Percentiles rank a stretch among this genome's conserved stretches.
Evolutionary conservation across 2,329 filamentous ascomycete genomes (phyloP).

Genomic region (Lachnellula subtilissima): DNA sequence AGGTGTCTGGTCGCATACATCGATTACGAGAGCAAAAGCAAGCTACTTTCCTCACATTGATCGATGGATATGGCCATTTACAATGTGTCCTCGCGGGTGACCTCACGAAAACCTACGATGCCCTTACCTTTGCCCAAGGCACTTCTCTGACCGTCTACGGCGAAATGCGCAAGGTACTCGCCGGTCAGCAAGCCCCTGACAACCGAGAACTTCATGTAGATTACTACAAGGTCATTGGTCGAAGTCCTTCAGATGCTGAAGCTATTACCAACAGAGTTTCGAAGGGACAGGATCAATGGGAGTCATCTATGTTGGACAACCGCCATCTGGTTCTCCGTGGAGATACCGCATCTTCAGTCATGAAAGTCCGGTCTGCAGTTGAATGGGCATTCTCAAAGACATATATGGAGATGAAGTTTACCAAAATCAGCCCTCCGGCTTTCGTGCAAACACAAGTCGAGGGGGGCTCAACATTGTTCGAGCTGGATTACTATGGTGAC

Average conservation of each 20-base stretch:
- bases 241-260: slow-evolving; percentile 66
- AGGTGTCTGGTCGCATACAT: slow-evolving; percentile 79
- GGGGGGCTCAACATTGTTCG: slow-evolving; percentile 57
- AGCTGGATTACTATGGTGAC: slow-evolving; percentile 62
- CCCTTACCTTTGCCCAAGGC: slow-evolving; percentile 65
- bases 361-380: slow-evolving; percentile 67
- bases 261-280: slow-evolving; percentile 70
- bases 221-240: slow-evolving; percentile 64
- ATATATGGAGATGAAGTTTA: slow-evolving; percentile 58
- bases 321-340: slow-evolving; percentile 67
- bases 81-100: slow-evolving; percentile 78
- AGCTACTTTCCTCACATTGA: slow-evolving; percentile 79
- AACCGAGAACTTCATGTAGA: slow-evolving; percentile 68
- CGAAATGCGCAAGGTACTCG: slow-evolving; percentile 62
- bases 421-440: slow-evolving; percentile 69
- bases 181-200: slow-evolving; percentile 63
- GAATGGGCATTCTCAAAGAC: slow-evolving; percentile 63
- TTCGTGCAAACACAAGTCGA: slow-evolving; percentile 87
- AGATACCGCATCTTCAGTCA: slow-evolving; percentile 61
- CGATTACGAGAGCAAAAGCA: slow-evolving; percentile 77
- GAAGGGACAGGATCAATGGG: slow-evolving; percentile 57
- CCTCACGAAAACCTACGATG: slow-evolving; percentile 72
- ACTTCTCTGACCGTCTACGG: slow-evolving; percentile 65
- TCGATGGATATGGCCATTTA: slow-evolving; percentile 78
- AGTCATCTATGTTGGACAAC: slow-evolving; percentile 50